Percentiles rank a stretch among this genome's conserved stretches.
These are phyloP conservation scores for Metschnikowia orientalis DNA, from an alignment of 805 yeast species.

Conservation along the genomic window DNA sequence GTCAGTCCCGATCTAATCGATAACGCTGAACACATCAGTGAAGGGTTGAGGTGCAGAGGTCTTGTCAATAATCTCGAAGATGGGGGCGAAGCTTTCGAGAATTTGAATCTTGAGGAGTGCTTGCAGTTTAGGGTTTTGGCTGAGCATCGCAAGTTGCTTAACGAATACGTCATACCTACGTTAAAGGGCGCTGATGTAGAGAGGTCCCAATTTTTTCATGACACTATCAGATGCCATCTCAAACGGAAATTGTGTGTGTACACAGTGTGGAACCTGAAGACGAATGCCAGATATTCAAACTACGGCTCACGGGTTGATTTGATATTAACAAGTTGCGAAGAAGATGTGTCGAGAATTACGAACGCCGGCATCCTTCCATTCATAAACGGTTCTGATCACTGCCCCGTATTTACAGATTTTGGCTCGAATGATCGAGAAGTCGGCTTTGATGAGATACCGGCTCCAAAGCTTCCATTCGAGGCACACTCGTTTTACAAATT, in stretches of 20 bases:
- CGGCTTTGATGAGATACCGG: background rate
- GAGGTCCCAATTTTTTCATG: conserved; percentile 40
- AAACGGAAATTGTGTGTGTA: conserved; percentile 63
- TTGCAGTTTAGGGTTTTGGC: conserved; percentile 32
- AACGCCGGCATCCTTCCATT: conserved; percentile 61
- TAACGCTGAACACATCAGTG: conserved; percentile 64
- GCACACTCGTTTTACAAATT: conserved; percentile 21
- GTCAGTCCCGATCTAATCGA: conserved; percentile 78
- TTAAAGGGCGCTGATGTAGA: conserved; percentile 9
- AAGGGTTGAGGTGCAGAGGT: conserved; percentile 30
- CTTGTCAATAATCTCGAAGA: conserved; percentile 14
- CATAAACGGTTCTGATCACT: conserved; percentile 87
- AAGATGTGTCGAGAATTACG: conserved; percentile 27
- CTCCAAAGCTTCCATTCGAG: conserved; percentile 19
- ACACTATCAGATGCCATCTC: conserved; percentile 53
- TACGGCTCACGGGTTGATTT: conserved; percentile 87
- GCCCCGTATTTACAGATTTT: conserved; percentile 80
- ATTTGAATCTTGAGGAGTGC: conserved; percentile 25
- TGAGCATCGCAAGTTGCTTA: conserved; percentile 27
- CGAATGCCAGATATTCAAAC: conserved; percentile 72
- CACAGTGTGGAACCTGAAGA: conserved; percentile 88
- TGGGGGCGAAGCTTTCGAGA: conserved; percentile 24
- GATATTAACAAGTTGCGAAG: conserved; percentile 47
- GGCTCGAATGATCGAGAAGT: conserved; percentile 17
- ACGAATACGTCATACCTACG: conserved; percentile 24